Conservation (phyloP, 352 stramenopile genomes). For the Phytophthora ramorum region DNA sequence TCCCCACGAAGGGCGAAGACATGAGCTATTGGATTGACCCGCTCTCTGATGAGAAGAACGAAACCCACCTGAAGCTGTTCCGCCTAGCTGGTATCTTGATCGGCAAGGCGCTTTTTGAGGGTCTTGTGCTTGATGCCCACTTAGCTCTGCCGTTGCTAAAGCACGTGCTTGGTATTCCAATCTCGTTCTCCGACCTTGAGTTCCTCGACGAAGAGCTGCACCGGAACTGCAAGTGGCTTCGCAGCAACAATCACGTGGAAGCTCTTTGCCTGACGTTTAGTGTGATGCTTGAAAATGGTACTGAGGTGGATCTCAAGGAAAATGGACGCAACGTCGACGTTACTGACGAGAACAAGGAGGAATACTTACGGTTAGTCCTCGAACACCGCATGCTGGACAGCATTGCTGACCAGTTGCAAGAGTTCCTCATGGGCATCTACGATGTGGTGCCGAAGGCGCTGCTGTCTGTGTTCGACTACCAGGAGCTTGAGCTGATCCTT, state of each 20-base stretch:
- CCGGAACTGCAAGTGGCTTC: conserved; percentile 72
- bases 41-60: conserved; percentile 51
- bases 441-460: conserved; percentile 74
- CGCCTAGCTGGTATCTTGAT: conserved; percentile 67
- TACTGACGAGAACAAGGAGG: conserved; percentile 96
- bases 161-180: conserved; percentile 72
- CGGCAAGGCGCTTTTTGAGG: conserved; percentile 72
- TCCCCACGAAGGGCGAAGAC: conserved; percentile 64
- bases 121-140: conserved; percentile 66
- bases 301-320: conserved; percentile 91
- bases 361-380: conserved; percentile 86
- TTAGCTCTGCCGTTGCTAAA: conserved; percentile 75
- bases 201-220: conserved; percentile 79
- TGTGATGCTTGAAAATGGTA: conserved; percentile 61
- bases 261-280: conserved; percentile 75
- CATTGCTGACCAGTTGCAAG: conserved; percentile 67
- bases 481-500: conserved; percentile 81
- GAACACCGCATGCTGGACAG: conserved; percentile 82
- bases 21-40: conserved; percentile 81
- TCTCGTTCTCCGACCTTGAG: conserved; percentile 81
- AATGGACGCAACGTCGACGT: conserved; percentile 92
- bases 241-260: conserved; percentile 63
- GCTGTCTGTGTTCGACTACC: conserved; percentile 81
- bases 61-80: conserved; percentile 62
- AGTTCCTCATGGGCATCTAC: conserved; percentile 75